Conservation (phyloP, 2,329 filamentous ascomycete species). For the Pezicula neosporulosa region DNA sequence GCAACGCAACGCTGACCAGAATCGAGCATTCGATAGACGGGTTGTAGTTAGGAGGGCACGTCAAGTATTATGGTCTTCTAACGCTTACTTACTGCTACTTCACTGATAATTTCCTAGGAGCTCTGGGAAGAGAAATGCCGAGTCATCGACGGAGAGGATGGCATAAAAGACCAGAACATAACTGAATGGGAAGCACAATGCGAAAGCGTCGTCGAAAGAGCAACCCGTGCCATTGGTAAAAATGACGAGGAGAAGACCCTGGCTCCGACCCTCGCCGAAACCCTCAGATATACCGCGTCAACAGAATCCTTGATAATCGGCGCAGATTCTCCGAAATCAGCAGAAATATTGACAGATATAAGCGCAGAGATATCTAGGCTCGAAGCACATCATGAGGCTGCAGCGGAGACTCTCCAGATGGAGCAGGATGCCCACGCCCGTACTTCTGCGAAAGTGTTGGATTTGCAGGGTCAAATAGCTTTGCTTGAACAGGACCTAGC, state of each 20-base stretch:
- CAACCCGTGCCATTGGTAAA: neutral
- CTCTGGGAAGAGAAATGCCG: neutral
- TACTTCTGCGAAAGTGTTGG: neutral
- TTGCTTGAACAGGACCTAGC: neutral
- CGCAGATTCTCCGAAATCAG: neutral
- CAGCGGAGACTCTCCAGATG: neutral
- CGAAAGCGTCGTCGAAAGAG: neutral
- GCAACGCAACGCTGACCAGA: neutral
- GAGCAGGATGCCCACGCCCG: neutral
- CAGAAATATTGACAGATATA: neutral
- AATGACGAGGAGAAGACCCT: neutral
- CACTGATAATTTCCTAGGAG: neutral
- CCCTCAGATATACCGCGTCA: neutral
- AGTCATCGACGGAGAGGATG: neutral
- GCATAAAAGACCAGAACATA: neutral
- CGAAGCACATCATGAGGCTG: neutral
- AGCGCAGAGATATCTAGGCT: neutral
- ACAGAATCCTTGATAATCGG: neutral
- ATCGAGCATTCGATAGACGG: neutral
- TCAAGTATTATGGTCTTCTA: neutral
- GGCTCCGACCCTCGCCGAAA: neutral
- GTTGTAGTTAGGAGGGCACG: neutral
- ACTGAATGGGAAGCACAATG: neutral
- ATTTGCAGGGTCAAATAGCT: neutral
- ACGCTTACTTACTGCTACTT: neutral